phyloP scores from a whole-genome alignment of 176 grass and related monocot genomes.

The Poa annua region DNA sequence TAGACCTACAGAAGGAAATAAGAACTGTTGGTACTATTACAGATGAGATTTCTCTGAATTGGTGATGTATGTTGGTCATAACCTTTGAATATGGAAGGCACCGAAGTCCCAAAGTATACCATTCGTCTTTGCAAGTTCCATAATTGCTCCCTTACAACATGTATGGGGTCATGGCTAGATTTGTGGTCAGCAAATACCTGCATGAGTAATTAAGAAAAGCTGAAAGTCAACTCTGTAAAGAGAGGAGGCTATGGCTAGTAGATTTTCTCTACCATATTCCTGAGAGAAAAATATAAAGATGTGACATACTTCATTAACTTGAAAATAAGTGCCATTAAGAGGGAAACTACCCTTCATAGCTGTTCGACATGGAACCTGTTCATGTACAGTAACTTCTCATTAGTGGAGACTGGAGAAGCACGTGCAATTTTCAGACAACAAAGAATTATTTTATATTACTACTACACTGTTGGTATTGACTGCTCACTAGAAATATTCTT shows the following conservation, averaged over 20 bases:
- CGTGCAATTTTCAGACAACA: slow-evolving; percentile 29
- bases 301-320: slow-evolving; percentile 87
- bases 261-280: slow-evolving; percentile 35
- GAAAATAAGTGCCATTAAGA: slow-evolving; percentile 98
- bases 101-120: slow-evolving; percentile 86
- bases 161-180: slow-evolving; percentile 71
- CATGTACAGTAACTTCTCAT: slow-evolving; percentile 38
- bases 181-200: slow-evolving; percentile 97
- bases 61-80: slow-evolving; percentile 33
- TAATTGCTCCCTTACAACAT: slow-evolving; percentile 64
- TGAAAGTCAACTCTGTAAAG: slow-evolving; percentile 37
- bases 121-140: slow-evolving; percentile 79
- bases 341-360: slow-evolving; percentile 97
- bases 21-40: slow-evolving; percentile 34
- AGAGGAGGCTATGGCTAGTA: not conserved
- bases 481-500: slow-evolving; percentile 15
- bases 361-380: slow-evolving; percentile 94
- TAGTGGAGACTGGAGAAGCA: slow-evolving; percentile 25
- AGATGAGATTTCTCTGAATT: slow-evolving; percentile 37
- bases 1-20: slow-evolving; percentile 65
- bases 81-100: slow-evolving; percentile 89
- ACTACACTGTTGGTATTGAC: not conserved
- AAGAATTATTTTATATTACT: slow-evolving; percentile 34
- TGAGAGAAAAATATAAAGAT: slow-evolving; percentile 1
- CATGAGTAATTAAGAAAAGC: slow-evolving; percentile 35